Percentiles rank a stretch among this genome's conserved stretches.
These are phyloP conservation scores for Isabelozyma pseudorhagii DNA, from an alignment of 805 yeast genomes.

Conservation along the genomic window DNA sequence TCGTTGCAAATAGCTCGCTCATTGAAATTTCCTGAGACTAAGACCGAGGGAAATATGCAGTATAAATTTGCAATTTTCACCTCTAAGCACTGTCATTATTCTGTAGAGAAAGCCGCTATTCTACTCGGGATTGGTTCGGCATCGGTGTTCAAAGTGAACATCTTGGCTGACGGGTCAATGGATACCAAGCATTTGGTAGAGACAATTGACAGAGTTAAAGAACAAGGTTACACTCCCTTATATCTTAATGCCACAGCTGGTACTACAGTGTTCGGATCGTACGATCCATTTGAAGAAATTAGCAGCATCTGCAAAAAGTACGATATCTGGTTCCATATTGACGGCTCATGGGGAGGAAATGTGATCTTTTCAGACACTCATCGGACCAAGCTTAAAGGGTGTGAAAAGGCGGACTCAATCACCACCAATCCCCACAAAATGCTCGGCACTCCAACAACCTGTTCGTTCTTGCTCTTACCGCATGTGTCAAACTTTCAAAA, in stretches of 20 bases:
- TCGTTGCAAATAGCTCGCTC: slow-evolving; percentile 74
- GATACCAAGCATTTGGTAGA: slow-evolving; percentile 43
- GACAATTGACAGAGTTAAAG: slow-evolving; percentile 40
- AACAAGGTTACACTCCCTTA: slow-evolving; percentile 65
- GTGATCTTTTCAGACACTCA: slow-evolving; percentile 60
- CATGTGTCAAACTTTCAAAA: slow-evolving; percentile 61
- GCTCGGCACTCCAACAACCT: slow-evolving; percentile 82
- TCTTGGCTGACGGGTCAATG: slow-evolving; percentile 57
- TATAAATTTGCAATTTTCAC: slow-evolving; percentile 67
- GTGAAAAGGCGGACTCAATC: slow-evolving; percentile 66
- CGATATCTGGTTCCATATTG: slow-evolving; percentile 76
- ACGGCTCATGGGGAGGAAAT: slow-evolving; percentile 92
- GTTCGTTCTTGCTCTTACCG: slow-evolving; percentile 72
- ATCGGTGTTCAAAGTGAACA: slow-evolving; percentile 61
- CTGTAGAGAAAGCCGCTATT: slow-evolving; percentile 79
- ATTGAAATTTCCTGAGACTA: slow-evolving; percentile 65
- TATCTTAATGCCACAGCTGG: slow-evolving; percentile 85
- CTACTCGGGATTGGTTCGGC: slow-evolving; percentile 67
- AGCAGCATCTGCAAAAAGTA: slow-evolving; percentile 50
- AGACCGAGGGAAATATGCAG: slow-evolving; percentile 49
- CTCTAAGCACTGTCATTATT: slow-evolving; percentile 72
- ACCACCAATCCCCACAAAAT: slow-evolving; percentile 85
- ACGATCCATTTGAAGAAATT: slow-evolving; percentile 62
- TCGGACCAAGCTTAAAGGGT: slow-evolving; percentile 49
- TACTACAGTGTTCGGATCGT: slow-evolving; percentile 84